Evolutionary conservation across 352 stramenopile species (phyloP).

Genomic region (Phytophthora pisi): DNA sequence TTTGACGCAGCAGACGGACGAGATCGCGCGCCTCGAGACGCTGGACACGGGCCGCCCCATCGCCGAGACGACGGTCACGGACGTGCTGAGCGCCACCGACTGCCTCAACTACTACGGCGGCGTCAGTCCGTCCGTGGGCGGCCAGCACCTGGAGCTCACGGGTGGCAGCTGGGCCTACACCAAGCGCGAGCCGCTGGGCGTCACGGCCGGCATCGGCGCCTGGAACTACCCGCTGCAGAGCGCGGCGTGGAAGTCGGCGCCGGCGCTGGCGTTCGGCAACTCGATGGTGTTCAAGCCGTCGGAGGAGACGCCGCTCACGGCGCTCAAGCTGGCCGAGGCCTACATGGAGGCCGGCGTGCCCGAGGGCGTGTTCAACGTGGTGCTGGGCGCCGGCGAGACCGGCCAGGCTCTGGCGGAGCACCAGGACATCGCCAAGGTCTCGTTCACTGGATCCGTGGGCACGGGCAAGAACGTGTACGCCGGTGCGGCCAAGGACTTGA

Average conservation of each 20-base stretch:
- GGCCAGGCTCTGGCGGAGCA: constrained; percentile 65
- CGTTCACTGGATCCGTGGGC: constrained; percentile 84
- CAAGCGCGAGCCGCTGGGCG: constrained; percentile 68
- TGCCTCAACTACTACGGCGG: constrained; percentile 84
- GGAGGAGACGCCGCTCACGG: constrained; percentile 84
- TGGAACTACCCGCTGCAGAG: constrained; percentile 89
- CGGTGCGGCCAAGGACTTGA: constrained; percentile 72
- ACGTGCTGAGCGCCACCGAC: constrained; percentile 74
- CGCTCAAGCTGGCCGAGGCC: constrained; percentile 66
- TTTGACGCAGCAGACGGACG: constrained; percentile 59
- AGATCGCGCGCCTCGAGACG: constrained; percentile 77
- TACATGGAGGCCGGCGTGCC: constrained; percentile 77
- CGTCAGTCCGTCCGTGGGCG: constrained; percentile 64
- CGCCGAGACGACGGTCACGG: constrained; percentile 71
- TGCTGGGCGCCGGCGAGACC: constrained; percentile 66
- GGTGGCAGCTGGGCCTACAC: constrained; percentile 82
- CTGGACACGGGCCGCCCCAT: constrained; percentile 81
- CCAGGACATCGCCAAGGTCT: constrained; percentile 71
- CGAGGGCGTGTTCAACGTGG: constrained; percentile 81
- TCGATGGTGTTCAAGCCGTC: constrained; percentile 93
- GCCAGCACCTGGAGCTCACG: constrained; percentile 70
- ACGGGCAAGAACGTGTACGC: constrained; percentile 79
- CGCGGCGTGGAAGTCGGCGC: constrained; percentile 81
- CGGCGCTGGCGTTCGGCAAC: constrained; percentile 88
- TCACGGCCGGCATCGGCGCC: constrained; percentile 77